Evolutionary conservation across 352 stramenopile species (phyloP).

Genomic region (Thalassiosira sp.): DNA sequence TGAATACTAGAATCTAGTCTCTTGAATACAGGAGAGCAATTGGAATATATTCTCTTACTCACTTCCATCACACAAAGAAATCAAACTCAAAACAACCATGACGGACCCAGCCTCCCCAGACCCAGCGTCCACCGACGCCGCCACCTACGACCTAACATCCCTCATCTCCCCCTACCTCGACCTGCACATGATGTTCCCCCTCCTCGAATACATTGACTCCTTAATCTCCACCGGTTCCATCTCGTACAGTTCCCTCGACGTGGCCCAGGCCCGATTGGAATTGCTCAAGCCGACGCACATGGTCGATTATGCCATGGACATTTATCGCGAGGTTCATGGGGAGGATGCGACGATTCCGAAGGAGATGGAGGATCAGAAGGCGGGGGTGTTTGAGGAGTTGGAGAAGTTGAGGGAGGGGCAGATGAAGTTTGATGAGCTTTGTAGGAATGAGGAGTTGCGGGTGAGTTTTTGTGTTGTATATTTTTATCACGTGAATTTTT

Average conservation of each 20-base stretch:
- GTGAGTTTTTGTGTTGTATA: conserved; percentile 49
- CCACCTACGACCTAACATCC: conserved; percentile 92
- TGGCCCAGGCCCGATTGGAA: conserved; percentile 89
- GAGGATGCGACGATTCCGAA: conserved; percentile 67
- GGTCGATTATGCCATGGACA: conserved; percentile 96
- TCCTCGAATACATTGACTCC: conserved; percentile 91
- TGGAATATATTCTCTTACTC: conserved; percentile 2
- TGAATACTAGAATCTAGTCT: conserved; percentile 4
- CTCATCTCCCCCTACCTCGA: conserved; percentile 93
- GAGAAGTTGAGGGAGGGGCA: conserved; percentile 73
- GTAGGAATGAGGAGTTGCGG: conserved; percentile 66
- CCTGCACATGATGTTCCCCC: conserved; percentile 96
- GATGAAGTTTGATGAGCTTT: conserved; percentile 85
- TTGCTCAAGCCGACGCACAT: conserved; percentile 94
- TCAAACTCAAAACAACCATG: conserved; percentile 2
- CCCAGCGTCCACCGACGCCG: conserved; percentile 42
- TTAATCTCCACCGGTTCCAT: conserved; percentile 85
- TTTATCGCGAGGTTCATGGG: conserved; percentile 90
- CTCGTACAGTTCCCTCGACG: conserved; percentile 86
- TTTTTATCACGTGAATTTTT: conserved; percentile 6
- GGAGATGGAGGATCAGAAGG: conserved; percentile 82
- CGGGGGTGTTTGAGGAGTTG: conserved; percentile 68
- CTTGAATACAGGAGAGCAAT: not conserved
- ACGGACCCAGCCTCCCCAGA: conserved; percentile 13
- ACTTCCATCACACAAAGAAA: not conserved